Evolutionary conservation across 2,329 filamentous ascomycete species (phyloP).

Genomic region (Pyrenochaeta sp.): DNA sequence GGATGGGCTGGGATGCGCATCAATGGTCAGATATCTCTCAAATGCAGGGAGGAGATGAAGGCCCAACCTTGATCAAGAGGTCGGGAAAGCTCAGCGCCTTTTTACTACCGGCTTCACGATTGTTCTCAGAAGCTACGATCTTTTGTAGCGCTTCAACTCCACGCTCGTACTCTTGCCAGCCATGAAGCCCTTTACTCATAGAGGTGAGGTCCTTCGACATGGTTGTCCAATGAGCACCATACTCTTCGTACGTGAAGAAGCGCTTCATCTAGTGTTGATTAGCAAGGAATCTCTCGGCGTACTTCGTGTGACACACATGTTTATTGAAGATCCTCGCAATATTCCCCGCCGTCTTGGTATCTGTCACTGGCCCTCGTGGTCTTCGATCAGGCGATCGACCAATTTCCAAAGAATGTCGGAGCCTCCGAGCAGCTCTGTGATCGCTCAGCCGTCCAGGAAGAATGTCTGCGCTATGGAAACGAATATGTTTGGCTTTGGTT

Average conservation of each 20-base stretch:
- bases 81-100: slow-evolving; percentile 85
- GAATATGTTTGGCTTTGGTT: slow-evolving; percentile 52
- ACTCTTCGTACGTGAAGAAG: slow-evolving; percentile 90
- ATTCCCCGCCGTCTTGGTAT: slow-evolving; percentile 61
- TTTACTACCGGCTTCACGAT: slow-evolving; percentile 66
- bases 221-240: slow-evolving; percentile 86
- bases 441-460: slow-evolving; percentile 48
- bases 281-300: slow-evolving; percentile 39
- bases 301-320: slow-evolving; percentile 51
- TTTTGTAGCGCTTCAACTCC: slow-evolving; percentile 85
- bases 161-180: slow-evolving; percentile 82
- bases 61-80: slow-evolving; percentile 81
- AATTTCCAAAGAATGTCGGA: slow-evolving; percentile 57
- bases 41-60: not conserved
- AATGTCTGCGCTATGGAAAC: slow-evolving; percentile 58
- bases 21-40: not conserved
- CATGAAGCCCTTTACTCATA: slow-evolving; percentile 70
- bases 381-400: slow-evolving; percentile 50
- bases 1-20: slow-evolving; percentile 77
- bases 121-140: slow-evolving; percentile 74
- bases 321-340: slow-evolving; percentile 63
- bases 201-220: slow-evolving; percentile 80
- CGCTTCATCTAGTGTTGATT: slow-evolving; percentile 68
- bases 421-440: slow-evolving; percentile 41
- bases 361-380: slow-evolving; percentile 52